Evolutionary conservation across 2,329 filamentous ascomycete species (phyloP).

Genomic region (Colletotrichum orbiculare): DNA sequence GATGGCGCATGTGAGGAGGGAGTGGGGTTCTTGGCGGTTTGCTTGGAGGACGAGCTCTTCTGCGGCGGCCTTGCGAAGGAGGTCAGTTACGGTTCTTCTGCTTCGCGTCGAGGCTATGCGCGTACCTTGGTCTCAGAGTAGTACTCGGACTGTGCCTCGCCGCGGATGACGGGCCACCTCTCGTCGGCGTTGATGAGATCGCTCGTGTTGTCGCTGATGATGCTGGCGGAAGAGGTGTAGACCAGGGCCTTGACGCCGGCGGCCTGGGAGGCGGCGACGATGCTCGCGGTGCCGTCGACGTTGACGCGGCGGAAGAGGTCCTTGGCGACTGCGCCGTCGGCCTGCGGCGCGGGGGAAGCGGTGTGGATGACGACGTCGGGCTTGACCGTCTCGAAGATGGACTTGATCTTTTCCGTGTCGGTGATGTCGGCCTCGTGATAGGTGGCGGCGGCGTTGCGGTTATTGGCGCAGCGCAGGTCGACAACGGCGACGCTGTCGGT

Average conservation of each 20-base stretch:
- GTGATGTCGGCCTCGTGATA: constrained; percentile 87
- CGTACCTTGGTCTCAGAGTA: constrained; percentile 91
- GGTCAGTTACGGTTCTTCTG: constrained; percentile 11
- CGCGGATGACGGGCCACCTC: constrained; percentile 79
- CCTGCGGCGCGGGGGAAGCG: constrained; percentile 74
- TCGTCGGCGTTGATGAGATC: constrained; percentile 90
- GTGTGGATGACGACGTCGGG: constrained; percentile 93
- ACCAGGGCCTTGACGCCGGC: constrained; percentile 84
- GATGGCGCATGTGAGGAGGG: constrained; percentile 79
- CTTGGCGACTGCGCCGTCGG: constrained; percentile 61
- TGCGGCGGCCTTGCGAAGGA: constrained; percentile 70
- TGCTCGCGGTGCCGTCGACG: constrained; percentile 82
- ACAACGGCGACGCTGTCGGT: constrained; percentile 72
- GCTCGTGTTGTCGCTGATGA: constrained; percentile 82
- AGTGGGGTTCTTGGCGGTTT: constrained; percentile 69
- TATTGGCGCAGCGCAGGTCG: constrained; percentile 77
- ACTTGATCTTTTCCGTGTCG: constrained; percentile 67
- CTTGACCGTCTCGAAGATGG: constrained; percentile 72
- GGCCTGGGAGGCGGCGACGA: constrained; percentile 78
- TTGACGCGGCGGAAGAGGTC: constrained; percentile 84
- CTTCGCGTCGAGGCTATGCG: not conserved
- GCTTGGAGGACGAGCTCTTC: constrained; percentile 83
- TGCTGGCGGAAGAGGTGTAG: constrained; percentile 90
- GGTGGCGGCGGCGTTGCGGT: constrained; percentile 68
- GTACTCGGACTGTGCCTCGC: constrained; percentile 78